Base-by-base conservation (phyloP, 2,329 filamentous ascomycete species). In the Bipolaris cookei region DNA sequence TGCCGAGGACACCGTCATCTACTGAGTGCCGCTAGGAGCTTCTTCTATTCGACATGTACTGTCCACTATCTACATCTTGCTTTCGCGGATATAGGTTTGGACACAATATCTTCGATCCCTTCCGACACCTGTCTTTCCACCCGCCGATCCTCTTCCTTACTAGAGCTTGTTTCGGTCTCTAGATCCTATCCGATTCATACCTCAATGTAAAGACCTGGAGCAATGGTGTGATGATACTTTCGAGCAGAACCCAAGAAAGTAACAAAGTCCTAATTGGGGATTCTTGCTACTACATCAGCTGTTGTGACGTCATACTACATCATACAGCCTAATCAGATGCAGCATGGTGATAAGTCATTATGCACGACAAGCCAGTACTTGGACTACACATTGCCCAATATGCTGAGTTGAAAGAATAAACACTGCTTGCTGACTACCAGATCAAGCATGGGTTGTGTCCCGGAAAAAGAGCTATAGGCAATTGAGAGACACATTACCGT, bases 1-100 rank as follows among this genome's bases (percentile, higher is more conserved):
- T 52, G 91, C 92, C 58, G 92, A 97, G 79, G 92, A 97, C 70
- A 92, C 89, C 67, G 91, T 97, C 51, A 94, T 96, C 58, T 97
- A 97, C 80, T 97, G 80, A 84, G 59, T 34, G 39, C 39, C 51
- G 23, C 38, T 45, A 51, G 51, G 52, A 49, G 6, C n/a, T 16
- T 53, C 41, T 38, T 43, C 41, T 30, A 44, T 39, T 35, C 37
- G n/a, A 18, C 23, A 38, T 16, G 35, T 18, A n/a, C 49, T n/a
- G 14, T 38, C 38, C 50, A 46, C 50, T 47, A 25, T 16, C 39
- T 14, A 13, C 21, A 6, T 14, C 4, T 42, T 25, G 4, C 5
- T 18, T 16, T 42, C 13, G 14, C 25, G 39, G 39, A 25, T n/a
- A 42, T 25, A 25, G 21, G 14, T 25, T 42, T 25, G 21, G 39